Percentiles rank a stretch among this genome's conserved stretches.
Evolutionary conservation across 495 filamentous ascomycete genomes (phyloP).

Genomic region (Penicillium lividum): DNA sequence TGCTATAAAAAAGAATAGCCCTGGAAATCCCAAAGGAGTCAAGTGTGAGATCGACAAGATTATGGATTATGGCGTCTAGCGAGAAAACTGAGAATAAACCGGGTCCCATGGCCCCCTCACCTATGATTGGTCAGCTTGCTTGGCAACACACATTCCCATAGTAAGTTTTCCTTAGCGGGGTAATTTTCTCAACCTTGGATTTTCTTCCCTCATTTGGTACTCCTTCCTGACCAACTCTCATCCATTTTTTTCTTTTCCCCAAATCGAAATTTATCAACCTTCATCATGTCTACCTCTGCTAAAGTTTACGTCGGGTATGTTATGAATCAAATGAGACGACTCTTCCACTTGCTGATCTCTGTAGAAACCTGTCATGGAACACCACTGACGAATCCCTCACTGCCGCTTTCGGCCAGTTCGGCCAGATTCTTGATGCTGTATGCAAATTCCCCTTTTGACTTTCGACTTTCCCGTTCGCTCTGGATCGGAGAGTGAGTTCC

Average conservation of each 20-base stretch:
- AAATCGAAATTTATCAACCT: background rate
- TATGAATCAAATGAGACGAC: background rate
- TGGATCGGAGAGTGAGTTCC: background rate
- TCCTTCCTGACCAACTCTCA: background rate
- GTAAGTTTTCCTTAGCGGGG: constrained; percentile 1
- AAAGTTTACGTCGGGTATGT: constrained; percentile 21
- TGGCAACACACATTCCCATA: background rate
- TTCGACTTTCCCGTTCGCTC: background rate
- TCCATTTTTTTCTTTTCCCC: constrained; percentile 2
- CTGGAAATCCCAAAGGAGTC: background rate
- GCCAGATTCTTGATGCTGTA: constrained; percentile 16
- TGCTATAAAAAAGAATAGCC: background rate
- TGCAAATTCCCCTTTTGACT: background rate
- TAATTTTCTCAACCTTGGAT: constrained; percentile 1
- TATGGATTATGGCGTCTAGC: background rate
- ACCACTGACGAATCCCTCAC: constrained; percentile 15
- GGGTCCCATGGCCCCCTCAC: background rate
- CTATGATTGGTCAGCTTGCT: background rate
- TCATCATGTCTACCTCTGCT: constrained; percentile 17
- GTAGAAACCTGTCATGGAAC: constrained; percentile 20
- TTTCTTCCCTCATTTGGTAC: background rate
- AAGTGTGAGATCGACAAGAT: background rate
- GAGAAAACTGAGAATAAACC: background rate
- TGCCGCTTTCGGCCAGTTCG: constrained; percentile 13
- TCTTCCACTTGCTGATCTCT: background rate